Evolutionary conservation across 805 yeast species (phyloP), one percentile per base, ranked within the genome.

Genomic region (Clavispora phyllophila): DNA sequence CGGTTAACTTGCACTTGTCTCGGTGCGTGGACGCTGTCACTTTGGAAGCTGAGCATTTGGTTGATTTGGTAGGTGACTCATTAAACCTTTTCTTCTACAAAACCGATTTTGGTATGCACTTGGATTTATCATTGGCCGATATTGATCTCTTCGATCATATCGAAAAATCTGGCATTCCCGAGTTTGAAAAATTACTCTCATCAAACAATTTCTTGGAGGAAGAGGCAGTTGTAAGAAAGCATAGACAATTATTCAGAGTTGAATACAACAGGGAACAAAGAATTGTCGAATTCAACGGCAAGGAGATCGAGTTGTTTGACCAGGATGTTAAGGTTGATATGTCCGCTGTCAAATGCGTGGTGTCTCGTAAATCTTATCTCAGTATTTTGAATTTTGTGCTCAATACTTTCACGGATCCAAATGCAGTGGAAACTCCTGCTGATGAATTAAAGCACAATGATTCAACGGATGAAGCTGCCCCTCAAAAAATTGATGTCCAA

Each of bases 321-420:
- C 96, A 88, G 60, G 81, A 77, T 49, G 76, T 90, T 5, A 70
- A 76, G 8, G 66, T 93, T 39, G 73, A 80, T 34, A 73, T 93
- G 63, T 88, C 96, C 0, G 87, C 95, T 12, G 76, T 93, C 41
- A 79, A 79, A 47, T 73, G 85, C 28, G 83, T 86, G 2, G 63
- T 90, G 6, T 80, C 95, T 0, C 79, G 97, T 37, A 84, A 79
- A 55, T 84, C 95, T 1, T 63, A 86, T 13, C 69, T 93, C 47
- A 84, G 95, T 1, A 66, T 93, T 12, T 63, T 91, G 49, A 91
- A 89, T 59, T 93, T 83, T 59, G 71, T 85, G 2, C 67, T 90
- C 55, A 85, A 88, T 36, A 93, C 98, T 0, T 93, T 93, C 59
- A 84, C 96, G 0, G 83, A 83, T 61, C 96, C 96, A 0, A 75